phyloP scores from a whole-genome alignment of 1,284 basidiomycete species.

The Phlebopus sp. region DNA sequence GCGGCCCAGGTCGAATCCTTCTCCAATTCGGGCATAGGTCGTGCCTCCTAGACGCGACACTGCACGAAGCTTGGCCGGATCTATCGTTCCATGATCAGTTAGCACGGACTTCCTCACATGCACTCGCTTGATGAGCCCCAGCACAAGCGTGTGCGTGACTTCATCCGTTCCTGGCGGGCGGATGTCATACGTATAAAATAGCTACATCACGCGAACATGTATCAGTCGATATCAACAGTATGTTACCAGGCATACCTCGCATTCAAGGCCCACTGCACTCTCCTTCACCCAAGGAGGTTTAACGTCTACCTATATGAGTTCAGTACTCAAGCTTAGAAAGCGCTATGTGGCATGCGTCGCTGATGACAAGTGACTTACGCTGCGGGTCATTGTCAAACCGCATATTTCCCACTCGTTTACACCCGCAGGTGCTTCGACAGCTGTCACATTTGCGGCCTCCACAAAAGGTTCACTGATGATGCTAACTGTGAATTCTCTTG shows the following conservation, averaged over 20 bases:
- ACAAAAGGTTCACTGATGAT: slow-evolving; percentile 76
- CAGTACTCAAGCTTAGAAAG: slow-evolving; percentile 5
- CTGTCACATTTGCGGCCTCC: slow-evolving; percentile 69
- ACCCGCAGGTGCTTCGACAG: slow-evolving; percentile 63
- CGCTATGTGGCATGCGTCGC: slow-evolving; percentile 15
- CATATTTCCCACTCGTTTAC: slow-evolving; percentile 73
- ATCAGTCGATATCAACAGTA: background rate
- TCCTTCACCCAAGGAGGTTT: slow-evolving; percentile 69
- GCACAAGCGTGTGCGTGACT: slow-evolving; percentile 52
- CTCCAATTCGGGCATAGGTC: slow-evolving; percentile 52
- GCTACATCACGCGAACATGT: slow-evolving; percentile 29
- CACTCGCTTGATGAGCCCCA: slow-evolving; percentile 63
- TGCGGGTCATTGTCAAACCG: slow-evolving; percentile 61
- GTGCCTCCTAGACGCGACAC: slow-evolving; percentile 65
- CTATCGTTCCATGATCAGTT: slow-evolving; percentile 48
- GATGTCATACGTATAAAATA: slow-evolving; percentile 59
- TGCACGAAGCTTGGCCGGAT: slow-evolving; percentile 58
- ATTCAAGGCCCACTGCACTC: slow-evolving; percentile 72
- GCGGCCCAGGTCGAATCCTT: slow-evolving; percentile 57
- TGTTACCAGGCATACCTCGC: slow-evolving; percentile 43
- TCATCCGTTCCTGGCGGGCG: slow-evolving; percentile 38
- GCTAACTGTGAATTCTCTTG: slow-evolving; percentile 72
- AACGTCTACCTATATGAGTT: slow-evolving; percentile 40
- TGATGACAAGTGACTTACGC: slow-evolving; percentile 44
- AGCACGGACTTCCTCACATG: slow-evolving; percentile 60